Conservation (phyloP, 208 protist genomes). For the Acanthamoeba triangularis region DNA sequence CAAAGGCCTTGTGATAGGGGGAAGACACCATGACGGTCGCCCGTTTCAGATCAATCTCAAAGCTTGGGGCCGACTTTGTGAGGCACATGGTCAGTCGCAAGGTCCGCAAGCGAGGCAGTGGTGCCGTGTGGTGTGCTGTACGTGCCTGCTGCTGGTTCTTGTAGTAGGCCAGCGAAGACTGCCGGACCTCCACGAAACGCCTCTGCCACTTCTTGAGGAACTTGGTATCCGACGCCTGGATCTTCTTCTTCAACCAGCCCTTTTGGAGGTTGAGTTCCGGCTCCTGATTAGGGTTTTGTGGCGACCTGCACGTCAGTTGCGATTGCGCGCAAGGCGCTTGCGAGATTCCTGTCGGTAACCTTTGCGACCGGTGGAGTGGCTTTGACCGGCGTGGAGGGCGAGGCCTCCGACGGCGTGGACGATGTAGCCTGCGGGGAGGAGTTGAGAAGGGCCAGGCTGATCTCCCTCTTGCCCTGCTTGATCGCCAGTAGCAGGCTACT, state of each 20-base stretch:
- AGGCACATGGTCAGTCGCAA: neutral
- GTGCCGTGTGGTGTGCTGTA: no score
- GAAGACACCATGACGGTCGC: neutral
- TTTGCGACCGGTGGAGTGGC: neutral
- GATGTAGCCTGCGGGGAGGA: neutral
- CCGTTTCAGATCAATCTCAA: neutral
- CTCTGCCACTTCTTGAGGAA: conserved; percentile 32
- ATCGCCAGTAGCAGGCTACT: neutral
- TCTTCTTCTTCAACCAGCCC: conserved; percentile 47
- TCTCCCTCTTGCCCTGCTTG: neutral
- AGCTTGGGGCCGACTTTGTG: neutral
- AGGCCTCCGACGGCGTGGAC: neutral
- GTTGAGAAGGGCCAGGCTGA: neutral
- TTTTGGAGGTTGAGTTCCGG: neutral
- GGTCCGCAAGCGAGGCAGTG: neutral
- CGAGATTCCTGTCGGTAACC: neutral
- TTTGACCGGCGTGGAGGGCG: neutral
- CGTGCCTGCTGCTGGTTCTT: conserved; percentile 45
- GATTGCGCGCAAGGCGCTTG: neutral
- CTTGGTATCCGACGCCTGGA: conserved; percentile 10
- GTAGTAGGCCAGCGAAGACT: conserved; percentile 13
- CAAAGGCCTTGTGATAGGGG: conserved; percentile 18
- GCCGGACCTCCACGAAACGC: neutral
- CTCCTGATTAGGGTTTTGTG: neutral
- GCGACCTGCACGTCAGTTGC: neutral